These are phyloP conservation scores for Yarrowia sp. DNA, from an alignment of 805 yeast genomes.

Conservation along the genomic window DNA sequence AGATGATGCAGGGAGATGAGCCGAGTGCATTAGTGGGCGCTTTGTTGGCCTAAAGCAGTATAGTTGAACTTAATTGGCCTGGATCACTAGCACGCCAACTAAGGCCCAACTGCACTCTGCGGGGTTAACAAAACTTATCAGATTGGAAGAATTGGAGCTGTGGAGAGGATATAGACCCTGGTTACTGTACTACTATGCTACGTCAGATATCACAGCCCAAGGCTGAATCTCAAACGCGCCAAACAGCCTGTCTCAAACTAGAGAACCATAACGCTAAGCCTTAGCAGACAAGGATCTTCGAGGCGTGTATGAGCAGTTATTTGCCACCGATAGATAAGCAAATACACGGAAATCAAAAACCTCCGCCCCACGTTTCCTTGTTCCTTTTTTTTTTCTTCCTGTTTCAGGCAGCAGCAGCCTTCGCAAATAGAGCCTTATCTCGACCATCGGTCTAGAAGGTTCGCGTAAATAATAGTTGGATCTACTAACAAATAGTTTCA, in stretches of 20 bases:
- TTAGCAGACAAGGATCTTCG: no score
- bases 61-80: neutral
- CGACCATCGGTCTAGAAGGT: neutral
- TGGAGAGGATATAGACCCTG: no score
- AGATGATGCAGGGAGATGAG: constrained; percentile 14
- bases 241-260: neutral
- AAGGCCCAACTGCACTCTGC: no score
- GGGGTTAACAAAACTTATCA: neutral
- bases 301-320: neutral
- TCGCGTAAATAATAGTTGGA: neutral
- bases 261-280: neutral
- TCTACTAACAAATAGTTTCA: neutral
- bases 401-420: neutral
- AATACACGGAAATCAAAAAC: neutral
- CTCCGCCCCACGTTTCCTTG: neutral
- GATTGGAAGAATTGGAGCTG: neutral
- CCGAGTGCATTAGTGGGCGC: neutral
- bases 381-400: neutral
- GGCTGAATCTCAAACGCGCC: neutral
- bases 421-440: neutral
- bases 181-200: no score
- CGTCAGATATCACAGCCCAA: no score
- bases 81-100: neutral
- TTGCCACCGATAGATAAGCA: neutral
- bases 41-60: neutral